A percentile compares a stretch with the other conserved stretches of the same genome.
Conservation (phyloP, 1,139 yeast genomes). For the Candida smagusa region DNA sequence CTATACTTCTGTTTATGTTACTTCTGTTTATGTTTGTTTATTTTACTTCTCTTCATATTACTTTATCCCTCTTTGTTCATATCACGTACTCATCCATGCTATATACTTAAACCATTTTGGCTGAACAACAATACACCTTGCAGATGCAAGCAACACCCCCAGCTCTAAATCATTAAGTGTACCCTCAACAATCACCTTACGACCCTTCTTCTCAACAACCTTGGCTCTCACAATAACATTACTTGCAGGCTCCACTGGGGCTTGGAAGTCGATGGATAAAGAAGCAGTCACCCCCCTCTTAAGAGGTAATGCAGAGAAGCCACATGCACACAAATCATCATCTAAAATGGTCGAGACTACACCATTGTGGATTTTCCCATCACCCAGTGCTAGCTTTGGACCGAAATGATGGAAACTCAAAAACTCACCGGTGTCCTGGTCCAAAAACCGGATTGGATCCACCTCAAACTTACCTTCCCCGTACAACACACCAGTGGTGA, state of each 20-base stretch:
- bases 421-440: slow-evolving; percentile 45
- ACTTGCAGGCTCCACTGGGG: slow-evolving; percentile 65
- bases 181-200: slow-evolving; percentile 79
- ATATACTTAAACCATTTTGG: slow-evolving; percentile 78
- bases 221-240: slow-evolving; percentile 67
- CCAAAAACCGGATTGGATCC: slow-evolving; percentile 60
- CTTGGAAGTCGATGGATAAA: slow-evolving; percentile 60
- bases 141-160: slow-evolving; percentile 47
- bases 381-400: slow-evolving; percentile 57
- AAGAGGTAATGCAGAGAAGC: slow-evolving; percentile 80
- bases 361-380: slow-evolving; percentile 84
- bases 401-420: slow-evolving; percentile 73
- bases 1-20: too few relatives aligned
- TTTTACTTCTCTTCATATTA: too few relatives aligned
- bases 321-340: slow-evolving; percentile 84
- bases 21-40: too few relatives aligned
- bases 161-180: slow-evolving; percentile 38
- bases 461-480: slow-evolving; percentile 62
- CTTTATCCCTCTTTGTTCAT: too few relatives aligned
- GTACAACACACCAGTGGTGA: slow-evolving; percentile 62
- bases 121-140: slow-evolving; percentile 65
- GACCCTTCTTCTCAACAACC: slow-evolving; percentile 65
- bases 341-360: slow-evolving; percentile 78
- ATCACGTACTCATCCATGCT: slow-evolving; percentile 57
- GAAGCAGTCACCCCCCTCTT: slow-evolving; percentile 90